Evolutionary conservation across 208 protist species (phyloP), one percentile per base, ranked within the genome.

Genomic region (Porcisia hertigi): DNA sequence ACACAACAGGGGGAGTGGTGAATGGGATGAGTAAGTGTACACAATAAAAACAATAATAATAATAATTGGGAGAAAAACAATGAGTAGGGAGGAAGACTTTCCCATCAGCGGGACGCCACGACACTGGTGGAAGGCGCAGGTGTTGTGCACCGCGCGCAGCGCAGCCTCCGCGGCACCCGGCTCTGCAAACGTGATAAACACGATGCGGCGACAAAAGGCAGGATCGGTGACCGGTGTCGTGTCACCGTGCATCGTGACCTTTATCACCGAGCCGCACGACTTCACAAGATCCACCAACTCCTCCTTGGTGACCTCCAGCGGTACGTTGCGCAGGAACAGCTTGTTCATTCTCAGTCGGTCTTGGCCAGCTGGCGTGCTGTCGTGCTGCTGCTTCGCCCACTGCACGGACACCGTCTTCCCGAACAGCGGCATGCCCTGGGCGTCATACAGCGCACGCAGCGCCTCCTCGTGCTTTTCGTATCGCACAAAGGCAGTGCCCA

Each of bases 281-380:
- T 16, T 36, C 47, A 85, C 78, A 11, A 77, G 41, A 16, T 49
- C n/a, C 9, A 41, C 45, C 16, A 90, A 72, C 0, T 71, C 54
- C 36, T 52, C 75, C 34, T 71, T 69, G 18, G 75, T 82, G 45
- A 83, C 73, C 62, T 79, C 73, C 53, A 79, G 12, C 52, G 86
- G 86, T 36, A 90, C 76, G 74, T 90, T 90, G 76, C 86, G 86
- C 58, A 88, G 45, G 54, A 90, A 90, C 14, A 88, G 84, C 66
- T 90, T 87, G 73, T 86, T 78, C 76, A 88, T 77, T 57, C 43
- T 76, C 30, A 69, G 23, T 9, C 78, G 82, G 25, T 78, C 83
- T 18, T 83, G 45, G 20, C 76, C 76, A 36, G 81, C 70, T 18
- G 83, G 80, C 12, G 64, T 82, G 71, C 34, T 65, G 76, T 88